A percentile compares a stretch with the other conserved stretches of the same genome.
phyloP scores from a whole-genome alignment of 2,329 filamentous ascomycete species.

The Claviceps humidiphila region DNA sequence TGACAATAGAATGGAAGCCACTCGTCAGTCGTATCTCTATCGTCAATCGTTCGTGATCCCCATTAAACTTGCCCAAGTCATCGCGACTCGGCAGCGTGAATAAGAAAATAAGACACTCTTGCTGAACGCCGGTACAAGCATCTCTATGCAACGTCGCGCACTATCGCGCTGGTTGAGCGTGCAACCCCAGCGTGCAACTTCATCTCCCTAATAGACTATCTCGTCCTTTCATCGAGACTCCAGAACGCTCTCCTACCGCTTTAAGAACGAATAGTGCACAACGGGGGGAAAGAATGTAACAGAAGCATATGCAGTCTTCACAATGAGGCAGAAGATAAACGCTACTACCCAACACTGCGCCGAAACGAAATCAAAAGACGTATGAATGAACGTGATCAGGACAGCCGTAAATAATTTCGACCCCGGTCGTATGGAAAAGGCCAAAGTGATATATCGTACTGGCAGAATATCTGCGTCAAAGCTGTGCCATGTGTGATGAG shows the following conservation, averaged over 20 bases:
- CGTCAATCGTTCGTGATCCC: slow-evolving; percentile 1
- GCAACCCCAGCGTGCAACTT: no score
- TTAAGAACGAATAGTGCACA: not conserved
- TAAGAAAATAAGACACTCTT: not conserved
- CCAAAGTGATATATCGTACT: not conserved
- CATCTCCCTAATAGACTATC: no score
- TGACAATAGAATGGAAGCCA: not conserved
- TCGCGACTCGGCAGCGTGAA: not conserved
- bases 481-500: not conserved
- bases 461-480: no score
- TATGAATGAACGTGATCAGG: not conserved
- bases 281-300: not conserved
- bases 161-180: no score
- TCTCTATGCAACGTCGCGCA: slow-evolving; percentile 9
- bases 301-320: not conserved
- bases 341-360: not conserved
- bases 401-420: not conserved
- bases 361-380: not conserved
- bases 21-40: not conserved
- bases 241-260: not conserved
- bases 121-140: slow-evolving; percentile 15
- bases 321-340: not conserved
- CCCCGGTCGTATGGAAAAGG: not conserved
- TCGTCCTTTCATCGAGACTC: not conserved
- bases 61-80: slow-evolving; percentile 4